Conservation (phyloP, 352 stramenopile genomes). For the Phytophthora cactorum region DNA sequence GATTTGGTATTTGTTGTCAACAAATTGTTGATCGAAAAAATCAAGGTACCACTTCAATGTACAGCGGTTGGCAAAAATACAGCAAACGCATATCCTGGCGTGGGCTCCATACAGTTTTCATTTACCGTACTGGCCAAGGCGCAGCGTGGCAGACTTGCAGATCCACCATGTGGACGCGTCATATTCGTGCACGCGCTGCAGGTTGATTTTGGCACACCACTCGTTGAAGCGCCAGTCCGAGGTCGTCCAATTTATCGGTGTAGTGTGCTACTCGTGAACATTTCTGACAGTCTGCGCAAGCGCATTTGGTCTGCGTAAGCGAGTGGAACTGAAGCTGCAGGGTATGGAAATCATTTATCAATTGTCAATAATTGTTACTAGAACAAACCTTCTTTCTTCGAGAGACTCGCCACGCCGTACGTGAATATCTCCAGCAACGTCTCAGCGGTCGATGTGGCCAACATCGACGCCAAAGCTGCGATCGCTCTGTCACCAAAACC, state of each 20-base stretch:
- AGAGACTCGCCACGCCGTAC: slow-evolving; percentile 28
- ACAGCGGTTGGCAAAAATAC: slow-evolving; percentile 1
- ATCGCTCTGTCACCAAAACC: no score
- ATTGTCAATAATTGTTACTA: no score
- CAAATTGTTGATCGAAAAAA: not conserved
- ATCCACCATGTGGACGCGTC: slow-evolving; percentile 25
- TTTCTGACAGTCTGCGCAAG: no score
- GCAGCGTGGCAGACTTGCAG: slow-evolving; percentile 17
- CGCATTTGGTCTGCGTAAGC: no score
- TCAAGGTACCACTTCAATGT: slow-evolving; percentile 1
- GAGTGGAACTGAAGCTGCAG: no score
- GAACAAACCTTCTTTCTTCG: no score
- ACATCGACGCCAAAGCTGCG: no score
- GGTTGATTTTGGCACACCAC: slow-evolving; percentile 21
- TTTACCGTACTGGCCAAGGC: slow-evolving; percentile 6
- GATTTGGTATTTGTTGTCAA: not conserved
- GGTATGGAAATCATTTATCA: no score
- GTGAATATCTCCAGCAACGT: slow-evolving; percentile 40
- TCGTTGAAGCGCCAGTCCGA: slow-evolving; percentile 34
- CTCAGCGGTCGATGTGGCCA: not conserved
- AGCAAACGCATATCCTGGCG: slow-evolving; percentile 14
- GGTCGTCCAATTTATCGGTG: not conserved
- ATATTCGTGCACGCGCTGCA: slow-evolving; percentile 17
- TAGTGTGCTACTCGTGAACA: no score
- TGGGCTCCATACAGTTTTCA: slow-evolving; percentile 6